Percentiles rank a stretch among this genome's conserved stretches.
phyloP scores from a whole-genome alignment of 164 flowering plant genomes.

The Tetrastigma voinierianum region DNA sequence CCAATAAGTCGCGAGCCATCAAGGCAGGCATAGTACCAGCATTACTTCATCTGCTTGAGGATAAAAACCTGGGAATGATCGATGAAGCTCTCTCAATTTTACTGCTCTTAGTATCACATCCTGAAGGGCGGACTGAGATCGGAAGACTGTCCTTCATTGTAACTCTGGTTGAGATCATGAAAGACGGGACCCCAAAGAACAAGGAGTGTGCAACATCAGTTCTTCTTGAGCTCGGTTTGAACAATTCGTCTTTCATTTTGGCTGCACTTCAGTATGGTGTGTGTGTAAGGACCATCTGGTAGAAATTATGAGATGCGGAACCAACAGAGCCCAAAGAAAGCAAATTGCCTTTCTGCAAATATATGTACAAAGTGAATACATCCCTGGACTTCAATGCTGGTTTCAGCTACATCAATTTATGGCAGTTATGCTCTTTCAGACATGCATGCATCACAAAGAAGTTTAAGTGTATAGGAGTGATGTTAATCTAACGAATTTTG shows the following conservation, averaged over 20 bases:
- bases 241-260: conserved; percentile 19
- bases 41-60: conserved; percentile 42
- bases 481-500: too few relatives aligned
- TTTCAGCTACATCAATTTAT: too few relatives aligned
- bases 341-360: conserved; percentile 30
- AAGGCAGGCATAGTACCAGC: conserved; percentile 66
- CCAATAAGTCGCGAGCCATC: conserved; percentile 61
- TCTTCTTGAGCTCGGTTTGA: conserved; percentile 27
- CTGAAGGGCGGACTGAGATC: conserved; percentile 38
- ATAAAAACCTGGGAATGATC: conserved; percentile 61
- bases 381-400: conserved; percentile 5
- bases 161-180: conserved; percentile 24
- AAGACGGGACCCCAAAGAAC: conserved; percentile 33
- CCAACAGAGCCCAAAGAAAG: conserved; percentile 37
- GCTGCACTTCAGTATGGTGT: conserved; percentile 33
- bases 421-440: too few relatives aligned
- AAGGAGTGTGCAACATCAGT: conserved; percentile 39
- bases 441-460: too few relatives aligned
- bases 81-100: conserved; percentile 79
- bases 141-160: conserved; percentile 23
- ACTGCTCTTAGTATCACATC: conserved; percentile 53
- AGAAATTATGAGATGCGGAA: conserved; percentile 28
- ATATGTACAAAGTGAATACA: conserved; percentile 32
- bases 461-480: too few relatives aligned
- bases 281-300: conserved; percentile 31